These are phyloP conservation scores for Ceratocystis lukuohia DNA, from an alignment of 2,329 filamentous ascomycete genomes.

Conservation along the genomic window DNA sequence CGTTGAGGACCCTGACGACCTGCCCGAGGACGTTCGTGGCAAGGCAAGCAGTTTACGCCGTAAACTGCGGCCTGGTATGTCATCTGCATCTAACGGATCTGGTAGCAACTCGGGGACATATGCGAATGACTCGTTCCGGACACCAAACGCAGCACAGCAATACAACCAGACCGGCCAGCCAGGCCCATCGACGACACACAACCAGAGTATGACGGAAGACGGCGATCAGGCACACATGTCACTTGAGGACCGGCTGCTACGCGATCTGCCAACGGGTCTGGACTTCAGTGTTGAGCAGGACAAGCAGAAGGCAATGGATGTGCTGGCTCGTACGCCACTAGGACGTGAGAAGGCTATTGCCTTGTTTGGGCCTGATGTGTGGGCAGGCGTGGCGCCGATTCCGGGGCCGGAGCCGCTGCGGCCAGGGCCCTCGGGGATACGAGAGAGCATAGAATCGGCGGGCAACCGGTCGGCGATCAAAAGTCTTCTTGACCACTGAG, in stretches of 20 bases:
- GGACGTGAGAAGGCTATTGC: slow-evolving; percentile 39
- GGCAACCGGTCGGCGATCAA: slow-evolving; percentile 15
- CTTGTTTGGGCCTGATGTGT: slow-evolving; percentile 39
- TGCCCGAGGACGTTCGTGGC: slow-evolving; percentile 68
- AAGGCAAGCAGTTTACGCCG: slow-evolving; percentile 63
- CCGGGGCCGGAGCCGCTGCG: slow-evolving; percentile 19
- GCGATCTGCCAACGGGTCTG: slow-evolving; percentile 34
- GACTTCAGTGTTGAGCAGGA: slow-evolving; percentile 34
- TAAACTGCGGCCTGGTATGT: slow-evolving; percentile 49
- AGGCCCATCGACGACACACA: slow-evolving; percentile 23
- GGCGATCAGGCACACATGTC: slow-evolving; percentile 24
- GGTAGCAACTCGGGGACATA: slow-evolving; percentile 19
- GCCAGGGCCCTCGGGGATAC: slow-evolving; percentile 23
- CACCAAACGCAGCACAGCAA: slow-evolving; percentile 21
- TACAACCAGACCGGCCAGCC: slow-evolving; percentile 21
- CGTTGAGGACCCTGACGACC: slow-evolving; percentile 77
- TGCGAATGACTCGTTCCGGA: slow-evolving; percentile 21
- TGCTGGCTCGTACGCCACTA: slow-evolving; percentile 37
- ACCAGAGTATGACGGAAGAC: slow-evolving; percentile 19
- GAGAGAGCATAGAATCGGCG: slow-evolving; percentile 18
- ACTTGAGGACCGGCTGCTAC: slow-evolving; percentile 39
- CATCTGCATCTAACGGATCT: slow-evolving; percentile 13
- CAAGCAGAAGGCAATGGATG: slow-evolving; percentile 40
- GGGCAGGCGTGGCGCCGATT: slow-evolving; percentile 24
- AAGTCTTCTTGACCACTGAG: slow-evolving; percentile 14